Evolutionary conservation across 129 eudicot genomes (phyloP), one percentile per base, ranked within the genome.

Genomic region (Artemisia tridentata): DNA sequence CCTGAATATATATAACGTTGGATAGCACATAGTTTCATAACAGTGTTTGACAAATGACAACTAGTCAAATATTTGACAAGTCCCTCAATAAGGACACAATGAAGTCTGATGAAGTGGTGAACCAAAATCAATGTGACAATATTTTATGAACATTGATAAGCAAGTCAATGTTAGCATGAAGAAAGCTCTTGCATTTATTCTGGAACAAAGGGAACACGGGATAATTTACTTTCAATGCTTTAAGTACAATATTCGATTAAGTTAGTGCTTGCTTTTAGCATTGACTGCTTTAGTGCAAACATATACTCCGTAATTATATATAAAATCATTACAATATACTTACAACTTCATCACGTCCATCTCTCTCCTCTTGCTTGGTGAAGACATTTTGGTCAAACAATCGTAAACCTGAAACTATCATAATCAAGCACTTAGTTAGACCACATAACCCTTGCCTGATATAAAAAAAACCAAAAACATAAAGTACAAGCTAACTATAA

Each of bases 321-420:
- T 14, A 17, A 63, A 34, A 25, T 25, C 27, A 25, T 25, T 0
- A 23, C n/a, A 68, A 53, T 34, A 23, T 6, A 80, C 88, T 86
- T 79, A 86, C 86, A 84, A 56, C 73, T 86, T 86, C 86, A 80
- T 81, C 7, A 86, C 88, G 60, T 86, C 88, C 86, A 75, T 74
- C 75, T 86, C 84, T 73, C 86, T 79, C 79, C 88, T 75, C 75
- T 86, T 86, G 78, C 82, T 76, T 3, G 88, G 92, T 29, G 92
- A 86, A 86, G 88, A 74, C 88, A 86, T 86, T 14, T 72, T 72
- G 3, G 53, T 50, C 15, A 19, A 68, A 2, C 57, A 0, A 38
- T 3, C 34, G 14, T 10, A 7, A 50, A 27, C 55, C 76, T 16
- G 18, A 67, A 73, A 68, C 73, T 80, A 49, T 54, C 49, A 52